Base-by-base conservation (phyloP, 768 basidiomycete genomes). In the Macrolepiota fuliginosa region DNA sequence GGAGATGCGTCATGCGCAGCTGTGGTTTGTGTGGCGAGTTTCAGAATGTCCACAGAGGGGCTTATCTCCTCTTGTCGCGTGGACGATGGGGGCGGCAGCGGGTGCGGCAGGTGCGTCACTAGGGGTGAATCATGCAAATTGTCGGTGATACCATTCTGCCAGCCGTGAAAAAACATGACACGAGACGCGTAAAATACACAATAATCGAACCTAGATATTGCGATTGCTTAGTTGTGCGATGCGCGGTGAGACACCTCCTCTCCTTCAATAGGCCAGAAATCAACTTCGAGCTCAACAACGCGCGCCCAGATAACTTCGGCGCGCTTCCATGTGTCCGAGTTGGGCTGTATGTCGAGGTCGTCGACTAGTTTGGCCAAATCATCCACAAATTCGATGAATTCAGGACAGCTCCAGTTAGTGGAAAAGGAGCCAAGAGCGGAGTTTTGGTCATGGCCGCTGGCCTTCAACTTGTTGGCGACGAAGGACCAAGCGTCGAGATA, bases 401-500 rank as follows among this genome's bases (percentile, higher is more conserved):
- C 85, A 0, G 73, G 69, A 19, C 70, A 73, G 55, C 79, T 88
- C 90, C 89, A 92, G 68, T 83, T 89, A 24, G 77, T 71, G 17
- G 85, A 81, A 37, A 92, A 80, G n/a, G 77, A 72, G 5, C 65
- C 62, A 29, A 87, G 68, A 1, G 81, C 80, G 35, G 67, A 62
- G 17, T 2, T 63, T 45, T 52, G 35, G 56, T 56, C 59, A 13
- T 54, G 12, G 19, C 13, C 22, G 39, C 32, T 4, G 29, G 61
- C 4, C 62, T 62, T 9, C 19, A 39, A 15, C 0, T 62, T 53
- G 40, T 72, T 69, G 64, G 63, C n/a, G 39, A 87, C 85, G 56
- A 74, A 73, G 1, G 78, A 76, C 91, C 90, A 91, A 2, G 88
- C 83, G 54, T 87, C 83, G 27, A 90, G 75, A 68, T 91, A 91